These are phyloP conservation scores for Baudoinia panamericana DNA, from an alignment of 495 filamentous ascomycete species.

Conservation along the genomic window DNA sequence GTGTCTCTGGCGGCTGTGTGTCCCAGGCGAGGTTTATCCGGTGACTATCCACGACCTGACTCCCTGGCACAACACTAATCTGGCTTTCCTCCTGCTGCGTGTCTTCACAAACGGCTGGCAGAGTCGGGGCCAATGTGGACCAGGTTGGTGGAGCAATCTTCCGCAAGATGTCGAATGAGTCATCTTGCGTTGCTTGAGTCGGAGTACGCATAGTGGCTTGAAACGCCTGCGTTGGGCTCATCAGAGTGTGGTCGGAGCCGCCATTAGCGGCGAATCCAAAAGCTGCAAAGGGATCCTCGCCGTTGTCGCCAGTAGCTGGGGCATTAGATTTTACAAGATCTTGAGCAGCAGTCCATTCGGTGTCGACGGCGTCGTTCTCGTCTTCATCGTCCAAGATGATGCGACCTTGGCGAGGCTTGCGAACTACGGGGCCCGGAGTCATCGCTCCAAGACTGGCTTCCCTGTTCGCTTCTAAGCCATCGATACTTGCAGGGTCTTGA, in stretches of 20 bases:
- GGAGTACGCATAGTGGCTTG: slow-evolving; percentile 68
- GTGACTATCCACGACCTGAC: slow-evolving; percentile 36
- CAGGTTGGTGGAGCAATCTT: slow-evolving; percentile 41
- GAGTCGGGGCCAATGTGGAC: slow-evolving; percentile 24
- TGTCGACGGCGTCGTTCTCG: slow-evolving; percentile 16
- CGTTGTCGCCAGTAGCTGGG: background rate
- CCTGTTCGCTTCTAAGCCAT: too few relatives aligned
- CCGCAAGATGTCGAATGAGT: slow-evolving; percentile 39
- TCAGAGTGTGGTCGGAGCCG: slow-evolving; percentile 6
- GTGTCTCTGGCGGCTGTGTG: slow-evolving; percentile 14
- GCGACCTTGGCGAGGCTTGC: slow-evolving; percentile 5
- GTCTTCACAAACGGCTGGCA: slow-evolving; percentile 30
- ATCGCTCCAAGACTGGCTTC: background rate
- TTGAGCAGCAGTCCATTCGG: slow-evolving; percentile 7
- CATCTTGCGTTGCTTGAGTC: slow-evolving; percentile 24
- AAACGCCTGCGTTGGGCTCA: slow-evolving; percentile 84
- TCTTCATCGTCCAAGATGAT: slow-evolving; percentile 27
- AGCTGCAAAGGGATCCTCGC: slow-evolving; percentile 25
- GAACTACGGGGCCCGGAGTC: background rate
- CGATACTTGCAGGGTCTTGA: too few relatives aligned
- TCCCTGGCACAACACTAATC: slow-evolving; percentile 44
- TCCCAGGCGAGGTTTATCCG: slow-evolving; percentile 19
- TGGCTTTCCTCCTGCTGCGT: slow-evolving; percentile 27
- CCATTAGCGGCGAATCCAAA: slow-evolving; percentile 26
- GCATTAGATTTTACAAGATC: background rate